Evolutionary conservation across 2,329 filamentous ascomycete genomes (phyloP).

Genomic region (Trichoderma cornu-damae): DNA sequence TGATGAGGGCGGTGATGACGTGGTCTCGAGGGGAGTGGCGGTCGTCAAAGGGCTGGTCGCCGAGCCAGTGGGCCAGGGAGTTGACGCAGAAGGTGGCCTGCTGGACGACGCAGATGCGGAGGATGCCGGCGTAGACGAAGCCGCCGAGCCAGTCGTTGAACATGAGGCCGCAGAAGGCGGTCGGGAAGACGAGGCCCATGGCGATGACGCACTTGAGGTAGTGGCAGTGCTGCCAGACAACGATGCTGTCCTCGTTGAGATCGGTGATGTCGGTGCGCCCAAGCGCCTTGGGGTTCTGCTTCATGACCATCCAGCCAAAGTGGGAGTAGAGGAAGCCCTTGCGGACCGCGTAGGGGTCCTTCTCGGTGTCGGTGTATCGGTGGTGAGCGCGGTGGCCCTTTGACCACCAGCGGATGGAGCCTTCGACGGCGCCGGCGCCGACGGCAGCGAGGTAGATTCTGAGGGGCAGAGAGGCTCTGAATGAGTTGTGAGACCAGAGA

Average conservation of each 20-base stretch:
- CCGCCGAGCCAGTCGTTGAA: constrained; percentile 81
- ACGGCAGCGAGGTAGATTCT: constrained; percentile 77
- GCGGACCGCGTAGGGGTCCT: constrained; percentile 86
- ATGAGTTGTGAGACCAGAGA: constrained; percentile 81
- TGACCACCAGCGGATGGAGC: constrained; percentile 85
- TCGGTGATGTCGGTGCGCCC: constrained; percentile 86
- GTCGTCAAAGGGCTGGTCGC: constrained; percentile 89
- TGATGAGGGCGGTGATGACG: constrained; percentile 77
- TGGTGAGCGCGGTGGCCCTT: constrained; percentile 83
- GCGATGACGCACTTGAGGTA: constrained; percentile 73
- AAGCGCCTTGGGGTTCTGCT: constrained; percentile 85
- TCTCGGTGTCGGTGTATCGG: constrained; percentile 87
- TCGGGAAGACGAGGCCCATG: constrained; percentile 74
- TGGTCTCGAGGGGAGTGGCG: constrained; percentile 87
- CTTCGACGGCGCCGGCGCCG: constrained; percentile 77
- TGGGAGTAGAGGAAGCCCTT: constrained; percentile 77
- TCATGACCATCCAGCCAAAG: constrained; percentile 88
- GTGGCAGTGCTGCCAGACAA: constrained; percentile 83
- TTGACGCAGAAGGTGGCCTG: constrained; percentile 93
- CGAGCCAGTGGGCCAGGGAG: constrained; percentile 84
- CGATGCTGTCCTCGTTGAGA: constrained; percentile 77
- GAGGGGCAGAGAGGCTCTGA: constrained; percentile 70
- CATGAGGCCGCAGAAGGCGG: constrained; percentile 66
- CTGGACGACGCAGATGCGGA: constrained; percentile 84
- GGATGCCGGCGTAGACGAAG: constrained; percentile 78